phyloP scores from a whole-genome alignment of 177 flowering plant species.

The Vitis hybrid region DNA sequence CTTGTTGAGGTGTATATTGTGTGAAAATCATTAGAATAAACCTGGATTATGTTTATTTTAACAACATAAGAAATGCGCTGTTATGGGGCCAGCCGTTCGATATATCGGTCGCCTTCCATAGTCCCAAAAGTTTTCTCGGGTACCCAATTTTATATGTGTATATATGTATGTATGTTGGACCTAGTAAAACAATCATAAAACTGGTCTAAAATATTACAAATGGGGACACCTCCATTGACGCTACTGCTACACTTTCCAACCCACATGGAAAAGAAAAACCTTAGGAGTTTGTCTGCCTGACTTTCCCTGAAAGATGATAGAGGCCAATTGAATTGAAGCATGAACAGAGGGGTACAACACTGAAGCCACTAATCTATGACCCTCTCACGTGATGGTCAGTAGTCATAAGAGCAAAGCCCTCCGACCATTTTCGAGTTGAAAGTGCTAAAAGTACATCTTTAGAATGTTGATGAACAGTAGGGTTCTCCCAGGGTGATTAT shows the following conservation, averaged over 20 bases:
- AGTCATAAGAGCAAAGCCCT: too few relatives aligned
- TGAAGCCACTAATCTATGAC: neutral
- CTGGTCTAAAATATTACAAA: neutral
- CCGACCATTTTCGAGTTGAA: neutral
- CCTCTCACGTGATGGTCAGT: neutral
- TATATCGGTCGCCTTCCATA: neutral
- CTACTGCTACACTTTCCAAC: constrained; percentile 3
- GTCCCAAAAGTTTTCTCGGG: constrained; percentile 2
- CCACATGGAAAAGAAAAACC: constrained; percentile 2
- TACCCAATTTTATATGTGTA: neutral
- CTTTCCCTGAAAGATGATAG: neutral
- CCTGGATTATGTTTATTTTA: constrained; percentile 13
- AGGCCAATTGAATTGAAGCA: constrained; percentile 5
- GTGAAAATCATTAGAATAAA: constrained; percentile 15
- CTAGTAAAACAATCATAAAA: constrained; percentile 12
- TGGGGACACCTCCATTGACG: constrained; percentile 6
- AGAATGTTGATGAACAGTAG: neutral
- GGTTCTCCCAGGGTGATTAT: neutral
- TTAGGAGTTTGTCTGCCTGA: neutral
- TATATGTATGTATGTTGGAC: neutral
- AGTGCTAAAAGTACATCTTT: neutral
- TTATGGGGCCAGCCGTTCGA: neutral
- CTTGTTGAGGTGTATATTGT: constrained; percentile 9
- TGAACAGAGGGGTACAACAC: neutral
- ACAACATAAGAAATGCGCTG: constrained; percentile 3